A percentile compares a stretch with the other conserved stretches of the same genome.
Conservation (phyloP, 116 monocot genomes). For the Thalassia testudinum region DNA sequence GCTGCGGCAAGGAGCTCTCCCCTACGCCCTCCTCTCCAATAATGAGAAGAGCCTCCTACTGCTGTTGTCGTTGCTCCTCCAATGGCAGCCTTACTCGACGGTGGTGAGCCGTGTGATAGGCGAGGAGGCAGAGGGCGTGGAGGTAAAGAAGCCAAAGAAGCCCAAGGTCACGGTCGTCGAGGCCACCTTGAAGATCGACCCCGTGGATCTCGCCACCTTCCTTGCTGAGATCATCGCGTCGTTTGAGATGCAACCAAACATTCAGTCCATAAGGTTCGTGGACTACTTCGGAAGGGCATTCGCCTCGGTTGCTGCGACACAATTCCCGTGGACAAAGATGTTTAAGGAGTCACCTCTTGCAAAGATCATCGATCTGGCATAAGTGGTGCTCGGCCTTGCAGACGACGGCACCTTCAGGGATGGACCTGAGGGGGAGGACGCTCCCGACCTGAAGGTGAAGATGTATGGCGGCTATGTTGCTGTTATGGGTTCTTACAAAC, state of each 20-base stretch:
- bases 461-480: no score
- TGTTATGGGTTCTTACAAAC: no score
- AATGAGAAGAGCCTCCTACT: no score
- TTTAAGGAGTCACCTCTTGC: constrained; percentile 69
- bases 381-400: no score
- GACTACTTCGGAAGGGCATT: constrained; percentile 78
- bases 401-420: no score
- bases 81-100: no score
- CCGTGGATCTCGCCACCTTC: constrained; percentile 42
- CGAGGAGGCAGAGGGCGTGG: constrained; percentile 38
- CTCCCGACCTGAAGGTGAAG: no score
- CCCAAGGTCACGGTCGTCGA: constrained; percentile 83
- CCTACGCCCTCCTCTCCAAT: no score
- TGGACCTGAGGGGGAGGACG: no score
- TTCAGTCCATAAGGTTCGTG: constrained; percentile 86
- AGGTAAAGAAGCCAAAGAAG: constrained; percentile 79
- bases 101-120: constrained; percentile 21
- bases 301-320: constrained; percentile 35
- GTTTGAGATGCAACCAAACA: constrained; percentile 60
- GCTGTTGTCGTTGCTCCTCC: no score
- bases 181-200: constrained; percentile 63
- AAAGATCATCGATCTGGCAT: constrained; percentile 76
- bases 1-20: no score
- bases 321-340: constrained; percentile 84
- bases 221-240: constrained; percentile 36